Conservation (phyloP, 345 rosid species). For the Streptanthus diversifolius region DNA sequence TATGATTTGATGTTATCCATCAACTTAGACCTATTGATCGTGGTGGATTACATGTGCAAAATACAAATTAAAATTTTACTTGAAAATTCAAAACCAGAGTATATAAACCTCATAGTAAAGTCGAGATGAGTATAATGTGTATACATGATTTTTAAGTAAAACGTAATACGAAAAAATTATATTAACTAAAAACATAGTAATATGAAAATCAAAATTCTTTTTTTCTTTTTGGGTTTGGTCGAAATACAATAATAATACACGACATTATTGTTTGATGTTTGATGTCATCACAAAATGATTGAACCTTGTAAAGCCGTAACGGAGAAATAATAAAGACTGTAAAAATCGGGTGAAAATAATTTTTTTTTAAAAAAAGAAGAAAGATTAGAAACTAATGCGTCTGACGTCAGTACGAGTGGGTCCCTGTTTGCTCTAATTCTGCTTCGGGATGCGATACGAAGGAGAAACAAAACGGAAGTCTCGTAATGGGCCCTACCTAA, state of each 20-base stretch:
- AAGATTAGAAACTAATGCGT: not conserved
- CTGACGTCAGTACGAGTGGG: slow-evolving; percentile 30
- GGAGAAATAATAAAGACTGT: slow-evolving; percentile 19
- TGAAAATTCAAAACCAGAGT: not conserved
- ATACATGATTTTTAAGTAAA: not conserved
- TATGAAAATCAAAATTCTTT: too few relatives aligned
- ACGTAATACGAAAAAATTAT: too few relatives aligned
- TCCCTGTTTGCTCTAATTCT: not conserved
- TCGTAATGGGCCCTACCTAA: slow-evolving; percentile 13
- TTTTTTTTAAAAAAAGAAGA: not conserved
- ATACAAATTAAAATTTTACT: not conserved
- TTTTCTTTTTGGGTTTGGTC: not conserved
- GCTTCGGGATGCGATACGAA: slow-evolving; percentile 26
- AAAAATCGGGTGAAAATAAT: not conserved
- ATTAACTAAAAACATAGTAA: too few relatives aligned
- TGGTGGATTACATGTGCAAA: slow-evolving; percentile 20
- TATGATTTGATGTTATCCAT: slow-evolving; percentile 16
- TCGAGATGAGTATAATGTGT: not conserved
- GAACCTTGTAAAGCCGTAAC: slow-evolving; percentile 22
- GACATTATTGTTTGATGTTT: not conserved
- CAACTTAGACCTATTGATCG: not conserved
- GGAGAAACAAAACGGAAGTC: slow-evolving; percentile 28
- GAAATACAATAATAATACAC: not conserved
- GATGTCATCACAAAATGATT: too few relatives aligned
- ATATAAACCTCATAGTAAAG: not conserved